Evolutionary conservation across 352 stramenopile genomes (phyloP).

Genomic region (Thraustotheca clavata): DNA sequence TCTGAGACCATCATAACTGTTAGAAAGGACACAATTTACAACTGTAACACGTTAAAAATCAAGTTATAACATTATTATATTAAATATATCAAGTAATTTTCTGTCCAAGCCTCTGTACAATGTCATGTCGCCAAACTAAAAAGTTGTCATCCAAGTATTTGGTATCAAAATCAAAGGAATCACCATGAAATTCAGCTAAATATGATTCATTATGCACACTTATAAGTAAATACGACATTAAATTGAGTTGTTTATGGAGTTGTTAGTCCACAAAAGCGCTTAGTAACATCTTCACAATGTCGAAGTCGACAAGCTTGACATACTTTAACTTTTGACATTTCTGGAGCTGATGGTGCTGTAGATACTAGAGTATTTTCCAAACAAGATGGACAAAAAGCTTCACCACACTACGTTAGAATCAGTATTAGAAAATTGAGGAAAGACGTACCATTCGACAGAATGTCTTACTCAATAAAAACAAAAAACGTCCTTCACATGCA

Average conservation of each 20-base stretch:
- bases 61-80: no score
- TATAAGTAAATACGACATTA: no score
- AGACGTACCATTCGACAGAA: conserved; percentile 18
- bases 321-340: neutral
- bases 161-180: no score
- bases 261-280: neutral
- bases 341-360: neutral
- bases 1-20: no score
- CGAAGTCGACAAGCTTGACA: neutral
- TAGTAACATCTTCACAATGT: neutral
- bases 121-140: no score
- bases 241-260: neutral
- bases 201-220: no score
- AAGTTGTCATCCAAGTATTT: no score
- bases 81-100: no score
- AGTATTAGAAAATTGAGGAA: neutral
- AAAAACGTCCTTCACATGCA: neutral
- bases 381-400: conserved; percentile 24
- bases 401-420: conserved; percentile 44
- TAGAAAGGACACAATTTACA: no score
- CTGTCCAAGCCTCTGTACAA: no score
- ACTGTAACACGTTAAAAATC: no score
- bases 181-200: no score
- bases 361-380: neutral
- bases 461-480: neutral